Conservation (phyloP, 2,329 filamentous ascomycete genomes). For the Hyphodiscus sp. region DNA sequence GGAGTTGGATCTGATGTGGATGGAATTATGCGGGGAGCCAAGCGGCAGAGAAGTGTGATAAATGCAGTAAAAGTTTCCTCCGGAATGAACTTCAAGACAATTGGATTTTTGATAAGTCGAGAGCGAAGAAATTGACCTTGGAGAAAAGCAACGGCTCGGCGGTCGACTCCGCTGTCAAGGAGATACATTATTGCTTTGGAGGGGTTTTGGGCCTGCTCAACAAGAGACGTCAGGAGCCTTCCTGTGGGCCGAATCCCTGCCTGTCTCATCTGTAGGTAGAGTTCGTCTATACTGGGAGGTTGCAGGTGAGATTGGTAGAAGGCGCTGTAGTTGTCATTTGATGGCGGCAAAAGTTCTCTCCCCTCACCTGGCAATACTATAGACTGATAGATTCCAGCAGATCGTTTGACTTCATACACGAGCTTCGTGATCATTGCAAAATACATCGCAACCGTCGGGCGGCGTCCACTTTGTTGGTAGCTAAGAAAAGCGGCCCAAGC, state of each 20-base stretch:
- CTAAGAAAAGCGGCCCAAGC: slow-evolving; percentile 44
- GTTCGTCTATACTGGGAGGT: slow-evolving; percentile 50
- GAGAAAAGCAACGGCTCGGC: slow-evolving; percentile 14
- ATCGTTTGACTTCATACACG: slow-evolving; percentile 29
- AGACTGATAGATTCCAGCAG: slow-evolving; percentile 13
- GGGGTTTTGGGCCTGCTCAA: slow-evolving; percentile 45
- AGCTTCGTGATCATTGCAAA: slow-evolving; percentile 56
- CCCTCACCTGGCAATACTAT: slow-evolving; percentile 52
- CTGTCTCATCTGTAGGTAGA: slow-evolving; percentile 53
- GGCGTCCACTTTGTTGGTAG: slow-evolving; percentile 30
- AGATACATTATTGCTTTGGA: slow-evolving; percentile 45
- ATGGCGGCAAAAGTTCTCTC: slow-evolving; percentile 46
- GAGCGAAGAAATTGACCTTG: slow-evolving; percentile 2
- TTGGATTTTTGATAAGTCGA: slow-evolving; percentile 1
- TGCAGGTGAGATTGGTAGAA: slow-evolving; percentile 56
- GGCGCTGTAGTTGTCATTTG: slow-evolving; percentile 54
- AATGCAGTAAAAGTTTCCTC: slow-evolving; percentile 41
- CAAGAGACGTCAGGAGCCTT: slow-evolving; percentile 47
- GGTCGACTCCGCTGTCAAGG: slow-evolving; percentile 33
- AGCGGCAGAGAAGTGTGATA: slow-evolving; percentile 42
- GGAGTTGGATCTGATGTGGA: not conserved
- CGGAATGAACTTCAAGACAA: slow-evolving; percentile 23
- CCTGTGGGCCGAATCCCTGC: slow-evolving; percentile 43
- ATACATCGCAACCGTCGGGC: slow-evolving; percentile 43
- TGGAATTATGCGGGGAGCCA: slow-evolving; percentile 25